Evolutionary conservation across 108 stramenopile species (phyloP), one percentile per base, ranked within the genome.

Genomic region (Pseudonitzschia delicatissima): DNA sequence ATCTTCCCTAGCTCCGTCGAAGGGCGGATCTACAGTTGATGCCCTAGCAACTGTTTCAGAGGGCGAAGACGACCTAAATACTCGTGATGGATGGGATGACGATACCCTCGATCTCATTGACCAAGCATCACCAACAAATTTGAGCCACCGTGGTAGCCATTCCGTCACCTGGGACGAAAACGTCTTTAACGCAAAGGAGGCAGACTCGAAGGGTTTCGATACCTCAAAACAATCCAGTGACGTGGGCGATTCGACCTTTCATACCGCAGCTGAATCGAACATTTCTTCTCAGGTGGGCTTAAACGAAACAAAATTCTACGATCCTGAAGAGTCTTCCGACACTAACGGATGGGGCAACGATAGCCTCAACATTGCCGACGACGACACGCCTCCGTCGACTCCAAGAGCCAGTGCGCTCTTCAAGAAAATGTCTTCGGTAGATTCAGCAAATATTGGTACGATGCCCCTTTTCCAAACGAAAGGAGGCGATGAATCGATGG

Each of bases 21-120:
- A 73, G 12, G 77, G 77, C n/a, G 82, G 82, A 5, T 82, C 82
- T 4, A 82, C 77, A 2, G 82, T 73, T 2, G 82, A 81, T 49
- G 81, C 81, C 9, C 25, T 77, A 45, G 81, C 72, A 1, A 77
- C 76, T 9, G 76, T 82, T 15, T 77, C 77, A 8, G n/a, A n/a
- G n/a, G n/a, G n/a, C n/a, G 81, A 82, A 48, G 73, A 74, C 26
- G 79, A 80, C 49, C 62, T 37, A 20, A 62, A 49, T 13, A 49
- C 49, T 2, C 68, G 69, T 21, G 76, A 67, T 50, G 75, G 75
- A 9, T 76, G 68, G 68, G 76, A 71, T 17, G 70, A 77, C 23
- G 69, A 67, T 25, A 53, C 35, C 13, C 32, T 35, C 33, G 71
- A 72, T 55, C 61, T 63, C 45, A 55, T 35, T 13, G 55, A 25